phyloP scores from a whole-genome alignment of 306 rosid species.

The Argentina anserina region DNA sequence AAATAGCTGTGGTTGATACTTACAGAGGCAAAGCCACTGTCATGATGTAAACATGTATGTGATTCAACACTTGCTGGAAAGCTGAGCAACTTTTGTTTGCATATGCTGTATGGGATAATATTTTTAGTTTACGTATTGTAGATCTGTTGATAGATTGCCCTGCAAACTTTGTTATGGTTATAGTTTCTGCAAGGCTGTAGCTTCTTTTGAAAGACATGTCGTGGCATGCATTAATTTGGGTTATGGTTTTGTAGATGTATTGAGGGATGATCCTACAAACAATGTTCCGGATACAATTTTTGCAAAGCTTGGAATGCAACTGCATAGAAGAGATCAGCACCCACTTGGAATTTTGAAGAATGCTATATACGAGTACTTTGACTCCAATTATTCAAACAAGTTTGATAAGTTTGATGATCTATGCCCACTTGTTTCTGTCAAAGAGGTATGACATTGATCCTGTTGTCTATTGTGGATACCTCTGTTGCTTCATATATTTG shows the following conservation, averaged over 20 bases:
- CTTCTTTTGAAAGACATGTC: neutral
- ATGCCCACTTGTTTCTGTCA: slow-evolving; percentile 72
- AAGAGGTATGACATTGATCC: slow-evolving; percentile 48
- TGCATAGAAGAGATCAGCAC: slow-evolving; percentile 84
- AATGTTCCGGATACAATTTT: slow-evolving; percentile 87
- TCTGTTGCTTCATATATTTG: neutral
- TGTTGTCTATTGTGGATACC: neutral
- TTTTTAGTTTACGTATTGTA: slow-evolving; percentile 29
- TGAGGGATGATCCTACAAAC: slow-evolving; percentile 88
- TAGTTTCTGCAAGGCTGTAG: slow-evolving; percentile 55
- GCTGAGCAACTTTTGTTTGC: too few species aligned
- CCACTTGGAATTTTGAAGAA: slow-evolving; percentile 91
- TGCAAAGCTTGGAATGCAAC: slow-evolving; percentile 87
- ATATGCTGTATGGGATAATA: neutral
- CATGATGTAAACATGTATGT: neutral
- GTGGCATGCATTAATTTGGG: slow-evolving; percentile 12
- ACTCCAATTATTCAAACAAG: slow-evolving; percentile 65
- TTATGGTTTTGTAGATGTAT: slow-evolving; percentile 57
- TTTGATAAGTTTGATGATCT: slow-evolving; percentile 81
- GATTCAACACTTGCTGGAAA: too few species aligned
- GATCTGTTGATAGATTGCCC: slow-evolving; percentile 85
- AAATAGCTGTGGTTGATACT: neutral
- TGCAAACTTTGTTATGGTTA: slow-evolving; percentile 51
- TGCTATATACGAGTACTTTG: slow-evolving; percentile 73
- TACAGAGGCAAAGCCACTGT: neutral